A percentile compares a stretch with the other conserved stretches of the same genome.
Conservation (phyloP, 345 rosid genomes). For the Euclidium syriacum region DNA sequence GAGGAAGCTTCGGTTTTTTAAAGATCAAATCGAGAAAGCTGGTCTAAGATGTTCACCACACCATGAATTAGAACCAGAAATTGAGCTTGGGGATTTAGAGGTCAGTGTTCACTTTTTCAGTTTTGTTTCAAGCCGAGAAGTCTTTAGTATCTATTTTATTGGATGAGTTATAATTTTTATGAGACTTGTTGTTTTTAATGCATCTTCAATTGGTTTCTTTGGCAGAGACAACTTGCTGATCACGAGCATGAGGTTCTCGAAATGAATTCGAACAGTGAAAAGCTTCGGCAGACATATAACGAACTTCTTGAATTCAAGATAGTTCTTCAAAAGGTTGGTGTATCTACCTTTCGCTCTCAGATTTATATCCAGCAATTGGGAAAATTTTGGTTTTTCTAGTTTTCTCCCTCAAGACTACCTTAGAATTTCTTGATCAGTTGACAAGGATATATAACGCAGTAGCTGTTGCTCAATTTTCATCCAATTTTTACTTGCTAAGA, state of each 20-base stretch:
- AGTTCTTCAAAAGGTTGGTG: constrained; percentile 78
- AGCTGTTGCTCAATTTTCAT: not conserved
- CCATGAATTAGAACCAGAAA: constrained; percentile 62
- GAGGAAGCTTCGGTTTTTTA: constrained; percentile 79
- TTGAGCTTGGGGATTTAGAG: constrained; percentile 89
- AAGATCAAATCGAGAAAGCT: constrained; percentile 90
- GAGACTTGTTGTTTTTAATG: constrained; percentile 1
- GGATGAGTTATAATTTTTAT: not conserved
- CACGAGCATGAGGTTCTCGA: constrained; percentile 89
- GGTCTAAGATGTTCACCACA: constrained; percentile 59
- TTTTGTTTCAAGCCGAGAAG: constrained; percentile 9
- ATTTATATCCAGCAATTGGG: not conserved
- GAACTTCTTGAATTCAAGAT: constrained; percentile 93
- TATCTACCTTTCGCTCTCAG: constrained; percentile 8
- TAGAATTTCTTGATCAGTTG: not conserved
- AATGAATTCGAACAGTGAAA: constrained; percentile 90
- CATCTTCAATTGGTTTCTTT: constrained; percentile 23
- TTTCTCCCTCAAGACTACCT: not conserved
- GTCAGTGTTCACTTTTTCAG: constrained; percentile 32
- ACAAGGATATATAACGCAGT: not conserved
- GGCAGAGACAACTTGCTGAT: constrained; percentile 78
- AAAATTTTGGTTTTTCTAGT: not conserved
- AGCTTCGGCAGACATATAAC: constrained; percentile 76
- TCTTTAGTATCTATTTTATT: not conserved
- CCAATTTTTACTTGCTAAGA: not conserved